Evolutionary conservation across 495 filamentous ascomycete genomes (phyloP), one percentile per base, ranked within the genome.

Genomic region (Neurospora tetrasperma): DNA sequence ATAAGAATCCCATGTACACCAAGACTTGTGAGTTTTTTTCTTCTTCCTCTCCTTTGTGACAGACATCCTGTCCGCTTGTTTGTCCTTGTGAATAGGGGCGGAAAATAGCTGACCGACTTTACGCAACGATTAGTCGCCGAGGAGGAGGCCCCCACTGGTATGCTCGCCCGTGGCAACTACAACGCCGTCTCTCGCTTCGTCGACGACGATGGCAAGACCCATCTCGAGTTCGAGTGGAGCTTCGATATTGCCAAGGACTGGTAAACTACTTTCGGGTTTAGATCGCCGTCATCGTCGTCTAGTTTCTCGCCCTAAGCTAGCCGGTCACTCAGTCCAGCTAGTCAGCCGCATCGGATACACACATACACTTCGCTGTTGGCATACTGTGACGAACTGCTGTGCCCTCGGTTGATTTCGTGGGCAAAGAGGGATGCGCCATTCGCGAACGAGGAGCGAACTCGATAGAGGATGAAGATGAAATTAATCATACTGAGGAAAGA

Each of bases 221-320:
- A 98, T 81, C 86, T 99, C 46, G 83, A 89, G 77, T 98, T 99
- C 82, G 90, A 94, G 72, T 99, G 96, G 96, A 86, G 88, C 69
- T 98, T 99, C 77, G 91, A 97, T 76, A 97, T 99, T 78, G 87
- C 89, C 81, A 99, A 98, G 86, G 92, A 95, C 79, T 98, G 96
- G 96, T 91, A 89, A 78, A 72, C 44, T 5, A 14, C 71, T 10
- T 31, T 27, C 54, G 27, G 2, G 6, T 38, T 38, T 31, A 27
- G 54, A 62, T 66, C 54, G 54, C 35, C 54, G n/a, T 48, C 44
- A n/a, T 59, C 20, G 4, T 16, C 12, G 16, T 14, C 27, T 62
- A 14, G 20, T 59, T 59, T 20, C 54, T 66, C 54, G 23, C 54
- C 27, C 7, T 35, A 2, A 59, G 20, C 48, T 9, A 62, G 54